Conservation (phyloP, 441 rosid genomes). For the Hura crepitans region DNA sequence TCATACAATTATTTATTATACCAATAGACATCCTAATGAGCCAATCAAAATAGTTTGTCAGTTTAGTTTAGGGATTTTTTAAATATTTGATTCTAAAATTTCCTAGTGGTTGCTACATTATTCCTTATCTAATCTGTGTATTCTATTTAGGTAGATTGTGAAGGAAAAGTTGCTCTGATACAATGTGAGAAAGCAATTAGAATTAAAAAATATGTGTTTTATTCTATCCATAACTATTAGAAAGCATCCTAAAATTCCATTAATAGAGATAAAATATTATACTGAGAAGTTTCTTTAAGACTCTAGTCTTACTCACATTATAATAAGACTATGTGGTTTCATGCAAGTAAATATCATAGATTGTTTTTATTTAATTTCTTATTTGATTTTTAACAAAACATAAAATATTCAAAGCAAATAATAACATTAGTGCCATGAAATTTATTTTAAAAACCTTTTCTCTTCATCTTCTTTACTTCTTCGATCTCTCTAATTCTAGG, state of each 20-base stretch:
- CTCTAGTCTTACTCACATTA: constrained; percentile 62
- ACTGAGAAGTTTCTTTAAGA: constrained; percentile 84
- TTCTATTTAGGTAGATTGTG: constrained; percentile 96
- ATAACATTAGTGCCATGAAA: not conserved
- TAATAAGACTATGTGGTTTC: constrained; percentile 80
- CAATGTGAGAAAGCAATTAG: constrained; percentile 98
- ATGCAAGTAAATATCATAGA: constrained; percentile 73
- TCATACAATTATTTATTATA: constrained; percentile 84
- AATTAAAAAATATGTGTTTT: constrained; percentile 78
- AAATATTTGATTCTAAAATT: not conserved
- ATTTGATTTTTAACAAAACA: no score
- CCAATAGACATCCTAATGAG: constrained; percentile 94
- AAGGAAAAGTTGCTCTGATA: constrained; percentile 94
- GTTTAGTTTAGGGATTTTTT: not conserved
- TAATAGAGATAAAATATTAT: constrained; percentile 93
- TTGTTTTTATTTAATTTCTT: no score
- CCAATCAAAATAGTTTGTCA: constrained; percentile 71
- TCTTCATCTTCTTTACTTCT: not conserved
- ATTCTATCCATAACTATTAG: constrained; percentile 91
- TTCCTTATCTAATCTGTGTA: constrained; percentile 22
- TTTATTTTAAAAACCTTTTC: not conserved
- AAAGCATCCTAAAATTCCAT: constrained; percentile 95
- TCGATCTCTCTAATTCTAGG: not conserved
- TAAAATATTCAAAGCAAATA: no score
- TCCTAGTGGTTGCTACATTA: not conserved